Evolutionary conservation across 352 stramenopile genomes (phyloP).

Genomic region (Globisporangium canariense): DNA sequence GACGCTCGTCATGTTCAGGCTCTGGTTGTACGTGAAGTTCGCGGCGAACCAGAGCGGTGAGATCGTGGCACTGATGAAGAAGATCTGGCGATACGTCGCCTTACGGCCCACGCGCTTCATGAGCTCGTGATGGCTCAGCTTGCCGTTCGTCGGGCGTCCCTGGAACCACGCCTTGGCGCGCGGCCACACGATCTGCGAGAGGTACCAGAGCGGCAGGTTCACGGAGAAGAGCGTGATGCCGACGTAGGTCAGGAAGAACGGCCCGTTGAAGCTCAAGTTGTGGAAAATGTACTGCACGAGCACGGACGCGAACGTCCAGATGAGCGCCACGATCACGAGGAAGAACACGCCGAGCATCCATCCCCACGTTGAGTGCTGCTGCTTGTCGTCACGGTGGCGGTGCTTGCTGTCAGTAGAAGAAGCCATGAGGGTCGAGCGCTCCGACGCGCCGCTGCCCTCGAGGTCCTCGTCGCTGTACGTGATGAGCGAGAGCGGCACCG

Average conservation of each 20-base stretch:
- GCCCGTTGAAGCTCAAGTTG: constrained; percentile 77
- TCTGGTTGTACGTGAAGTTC: constrained; percentile 95
- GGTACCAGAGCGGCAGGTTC: constrained; percentile 78
- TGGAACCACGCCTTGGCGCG: constrained; percentile 32
- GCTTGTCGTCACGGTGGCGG: constrained; percentile 5
- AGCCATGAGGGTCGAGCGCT: constrained; percentile 27
- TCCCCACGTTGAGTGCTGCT: constrained; percentile 41
- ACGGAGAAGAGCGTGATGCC: constrained; percentile 84
- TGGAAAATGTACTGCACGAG: constrained; percentile 89
- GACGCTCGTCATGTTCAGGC: constrained; percentile 90
- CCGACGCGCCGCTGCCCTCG: constrained; percentile 15
- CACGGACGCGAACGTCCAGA: constrained; percentile 85
- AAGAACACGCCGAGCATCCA: constrained; percentile 75
- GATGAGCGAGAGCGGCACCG: constrained; percentile 4
- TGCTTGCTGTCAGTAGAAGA: constrained; percentile 1
- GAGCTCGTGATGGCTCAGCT: constrained; percentile 34
- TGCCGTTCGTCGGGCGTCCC: constrained; percentile 31
- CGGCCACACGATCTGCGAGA: constrained; percentile 49
- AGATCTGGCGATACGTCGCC: constrained; percentile 41
- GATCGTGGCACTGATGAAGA: constrained; percentile 52
- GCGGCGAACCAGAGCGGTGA: constrained; percentile 94
- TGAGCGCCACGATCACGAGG: constrained; percentile 68
- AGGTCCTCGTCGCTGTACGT: constrained; percentile 7
- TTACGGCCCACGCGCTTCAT: constrained; percentile 28
- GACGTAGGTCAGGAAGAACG: constrained; percentile 90